Evolutionary conservation across 2,329 filamentous ascomycete genomes (phyloP).

Genomic region (Chaetomium sp.): DNA sequence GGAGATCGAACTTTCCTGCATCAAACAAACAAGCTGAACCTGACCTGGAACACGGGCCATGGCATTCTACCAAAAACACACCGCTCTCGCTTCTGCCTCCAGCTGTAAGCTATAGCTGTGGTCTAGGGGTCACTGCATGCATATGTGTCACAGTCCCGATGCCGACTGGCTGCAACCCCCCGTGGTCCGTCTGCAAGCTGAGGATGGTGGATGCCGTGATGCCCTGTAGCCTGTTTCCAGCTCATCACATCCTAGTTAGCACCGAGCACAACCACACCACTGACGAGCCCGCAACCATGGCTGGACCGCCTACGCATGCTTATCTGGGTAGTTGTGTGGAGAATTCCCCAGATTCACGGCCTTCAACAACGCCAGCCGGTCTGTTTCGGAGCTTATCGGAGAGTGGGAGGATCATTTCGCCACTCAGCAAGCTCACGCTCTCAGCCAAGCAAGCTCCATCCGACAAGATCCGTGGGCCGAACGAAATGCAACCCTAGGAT

Average conservation of each 20-base stretch:
- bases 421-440: background rate
- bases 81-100: background rate
- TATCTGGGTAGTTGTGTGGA: constrained; percentile 20
- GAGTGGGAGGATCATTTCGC: background rate
- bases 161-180: constrained; percentile 8
- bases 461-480: background rate
- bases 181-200: constrained; percentile 5
- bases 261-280: background rate
- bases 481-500: background rate
- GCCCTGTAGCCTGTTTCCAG: background rate
- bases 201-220: background rate
- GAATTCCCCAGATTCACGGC: constrained; percentile 17
- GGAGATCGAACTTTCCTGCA: background rate
- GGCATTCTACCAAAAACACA: background rate
- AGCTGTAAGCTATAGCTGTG: background rate
- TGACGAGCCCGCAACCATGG: background rate
- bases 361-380: background rate
- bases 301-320: background rate
- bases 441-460: background rate
- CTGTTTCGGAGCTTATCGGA: constrained; percentile 23
- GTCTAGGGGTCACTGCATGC: constrained; percentile 10
- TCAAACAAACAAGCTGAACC: background rate
- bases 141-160: background rate
- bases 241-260: constrained; percentile 6
- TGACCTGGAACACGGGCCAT: background rate